phyloP scores from a whole-genome alignment of 208 protist genomes.

The Trypanosoma scelopori region DNA sequence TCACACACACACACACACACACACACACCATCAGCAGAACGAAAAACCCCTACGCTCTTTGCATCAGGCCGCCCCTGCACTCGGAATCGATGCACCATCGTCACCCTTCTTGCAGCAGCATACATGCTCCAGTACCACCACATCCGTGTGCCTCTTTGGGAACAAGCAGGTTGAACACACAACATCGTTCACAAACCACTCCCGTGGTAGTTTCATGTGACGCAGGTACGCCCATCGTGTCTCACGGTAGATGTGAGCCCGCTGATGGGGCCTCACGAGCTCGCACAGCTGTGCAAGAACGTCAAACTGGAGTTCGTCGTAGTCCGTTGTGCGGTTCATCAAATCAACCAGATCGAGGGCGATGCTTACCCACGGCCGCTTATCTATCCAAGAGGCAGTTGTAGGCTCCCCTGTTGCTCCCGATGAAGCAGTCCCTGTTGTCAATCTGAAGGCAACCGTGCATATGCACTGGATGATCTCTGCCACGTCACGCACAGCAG shows the following conservation, averaged over 20 bases:
- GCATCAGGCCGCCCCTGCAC: not conserved
- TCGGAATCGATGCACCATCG: not conserved
- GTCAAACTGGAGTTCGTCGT: slow-evolving; percentile 73
- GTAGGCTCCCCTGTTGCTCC: not conserved
- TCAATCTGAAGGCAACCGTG: slow-evolving; percentile 3
- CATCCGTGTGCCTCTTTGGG: not conserved
- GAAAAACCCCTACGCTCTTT: no score
- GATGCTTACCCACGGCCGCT: slow-evolving; percentile 40
- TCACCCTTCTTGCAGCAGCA: slow-evolving; percentile 5
- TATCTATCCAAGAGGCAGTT: slow-evolving; percentile 12
- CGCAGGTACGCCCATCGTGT: slow-evolving; percentile 67
- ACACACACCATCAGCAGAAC: no score
- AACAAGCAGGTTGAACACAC: slow-evolving; percentile 36
- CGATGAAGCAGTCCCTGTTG: not conserved
- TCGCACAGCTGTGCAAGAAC: slow-evolving; percentile 51
- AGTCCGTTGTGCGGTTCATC: slow-evolving; percentile 67
- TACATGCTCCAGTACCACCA: not conserved
- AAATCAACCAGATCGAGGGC: slow-evolving; percentile 63
- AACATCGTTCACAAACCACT: slow-evolving; percentile 44
- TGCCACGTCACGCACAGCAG: slow-evolving; percentile 19
- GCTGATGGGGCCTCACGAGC: slow-evolving; percentile 46
- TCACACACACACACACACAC: not conserved
- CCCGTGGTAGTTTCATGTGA: slow-evolving; percentile 68
- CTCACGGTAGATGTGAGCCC: slow-evolving; percentile 51
- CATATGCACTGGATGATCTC: slow-evolving; percentile 20